These are phyloP conservation scores for Trametes gibbosa DNA, from an alignment of 768 basidiomycete genomes.

Conservation along the genomic window DNA sequence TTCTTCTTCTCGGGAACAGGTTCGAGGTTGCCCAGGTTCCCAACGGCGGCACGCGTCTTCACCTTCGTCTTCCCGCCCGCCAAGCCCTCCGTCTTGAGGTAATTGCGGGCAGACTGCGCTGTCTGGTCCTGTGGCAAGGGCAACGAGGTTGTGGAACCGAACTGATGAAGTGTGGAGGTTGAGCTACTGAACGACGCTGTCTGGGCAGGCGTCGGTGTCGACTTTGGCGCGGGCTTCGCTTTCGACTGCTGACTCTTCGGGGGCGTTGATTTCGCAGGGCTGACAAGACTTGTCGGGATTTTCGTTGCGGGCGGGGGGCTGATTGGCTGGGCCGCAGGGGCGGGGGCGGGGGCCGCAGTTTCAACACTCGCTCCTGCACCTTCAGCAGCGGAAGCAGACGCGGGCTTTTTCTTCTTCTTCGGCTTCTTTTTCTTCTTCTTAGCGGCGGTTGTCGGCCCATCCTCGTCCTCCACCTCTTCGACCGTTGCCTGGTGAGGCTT, in stretches of 20 bases:
- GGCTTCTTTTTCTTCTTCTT: constrained; percentile 80
- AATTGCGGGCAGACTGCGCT: constrained; percentile 71
- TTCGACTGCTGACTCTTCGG: constrained; percentile 2
- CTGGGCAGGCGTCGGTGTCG: too few species aligned
- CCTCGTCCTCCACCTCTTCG: constrained; percentile 76
- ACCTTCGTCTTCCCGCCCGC: constrained; percentile 56
- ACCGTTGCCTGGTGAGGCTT: constrained; percentile 50
- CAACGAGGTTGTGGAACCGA: constrained; percentile 38
- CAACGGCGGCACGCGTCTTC: constrained; percentile 54
- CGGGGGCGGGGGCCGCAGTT: constrained; percentile 12
- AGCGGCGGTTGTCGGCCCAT: constrained; percentile 38
- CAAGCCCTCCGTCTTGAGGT: constrained; percentile 53
- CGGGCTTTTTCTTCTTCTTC: constrained; percentile 58
- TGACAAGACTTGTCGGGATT: constrained; percentile 20
- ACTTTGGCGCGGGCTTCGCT: constrained; percentile 3
- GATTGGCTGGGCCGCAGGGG: constrained; percentile 15
- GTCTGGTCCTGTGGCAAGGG: constrained; percentile 46
- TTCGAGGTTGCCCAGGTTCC: constrained; percentile 51
- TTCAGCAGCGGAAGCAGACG: constrained; percentile 22
- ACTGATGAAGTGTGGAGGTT: constrained; percentile 24
- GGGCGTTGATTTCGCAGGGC: constrained; percentile 8
- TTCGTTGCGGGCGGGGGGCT: neutral
- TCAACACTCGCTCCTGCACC: constrained; percentile 19
- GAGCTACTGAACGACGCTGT: constrained; percentile 19
- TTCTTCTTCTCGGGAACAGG: constrained; percentile 40